Evolutionary conservation across 2,329 filamentous ascomycete species (phyloP).

Genomic region (Cercospora sojina): DNA sequence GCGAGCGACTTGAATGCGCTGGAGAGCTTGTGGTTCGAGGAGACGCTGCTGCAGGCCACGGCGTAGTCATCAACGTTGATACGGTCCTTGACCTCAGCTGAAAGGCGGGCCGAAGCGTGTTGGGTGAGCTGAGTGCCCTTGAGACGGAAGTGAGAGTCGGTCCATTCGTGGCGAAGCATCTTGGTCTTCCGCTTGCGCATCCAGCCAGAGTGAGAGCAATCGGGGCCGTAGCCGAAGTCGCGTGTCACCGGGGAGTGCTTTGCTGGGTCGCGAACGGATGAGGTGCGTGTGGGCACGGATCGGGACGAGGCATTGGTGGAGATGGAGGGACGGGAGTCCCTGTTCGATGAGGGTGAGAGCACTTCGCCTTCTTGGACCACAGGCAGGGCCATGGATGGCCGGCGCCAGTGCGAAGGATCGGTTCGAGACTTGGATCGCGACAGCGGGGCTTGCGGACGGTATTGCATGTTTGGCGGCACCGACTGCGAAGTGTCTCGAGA

Average conservation of each 20-base stretch:
- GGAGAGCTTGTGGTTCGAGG: slow-evolving; percentile 75
- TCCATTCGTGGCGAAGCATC: slow-evolving; percentile 89
- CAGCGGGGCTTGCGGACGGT: slow-evolving; percentile 49
- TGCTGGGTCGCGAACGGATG: slow-evolving; percentile 31
- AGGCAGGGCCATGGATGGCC: slow-evolving; percentile 69
- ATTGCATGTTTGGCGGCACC: slow-evolving; percentile 91
- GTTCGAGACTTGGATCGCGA: slow-evolving; percentile 41
- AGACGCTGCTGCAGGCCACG: slow-evolving; percentile 76
- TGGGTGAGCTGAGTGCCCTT: slow-evolving; percentile 62
- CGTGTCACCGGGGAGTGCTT: slow-evolving; percentile 35
- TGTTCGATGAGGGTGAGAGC: slow-evolving; percentile 30
- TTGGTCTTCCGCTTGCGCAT: slow-evolving; percentile 95
- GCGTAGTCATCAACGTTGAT: slow-evolving; percentile 88
- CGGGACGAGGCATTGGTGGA: slow-evolving; percentile 29
- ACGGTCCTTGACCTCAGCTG: slow-evolving; percentile 69
- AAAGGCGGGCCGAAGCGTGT: slow-evolving; percentile 56
- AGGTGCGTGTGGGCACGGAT: slow-evolving; percentile 10
- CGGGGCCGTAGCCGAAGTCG: slow-evolving; percentile 37
- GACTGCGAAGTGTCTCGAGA: slow-evolving; percentile 81
- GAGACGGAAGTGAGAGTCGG: slow-evolving; percentile 86
- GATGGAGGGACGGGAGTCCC: slow-evolving; percentile 44
- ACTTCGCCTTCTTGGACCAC: slow-evolving; percentile 61
- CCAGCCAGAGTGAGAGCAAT: slow-evolving; percentile 67
- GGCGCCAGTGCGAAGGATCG: slow-evolving; percentile 49
- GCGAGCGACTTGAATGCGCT: slow-evolving; percentile 80